Base-by-base conservation (phyloP, 208 protist genomes). In the Trypanosoma conorhini region DNA sequence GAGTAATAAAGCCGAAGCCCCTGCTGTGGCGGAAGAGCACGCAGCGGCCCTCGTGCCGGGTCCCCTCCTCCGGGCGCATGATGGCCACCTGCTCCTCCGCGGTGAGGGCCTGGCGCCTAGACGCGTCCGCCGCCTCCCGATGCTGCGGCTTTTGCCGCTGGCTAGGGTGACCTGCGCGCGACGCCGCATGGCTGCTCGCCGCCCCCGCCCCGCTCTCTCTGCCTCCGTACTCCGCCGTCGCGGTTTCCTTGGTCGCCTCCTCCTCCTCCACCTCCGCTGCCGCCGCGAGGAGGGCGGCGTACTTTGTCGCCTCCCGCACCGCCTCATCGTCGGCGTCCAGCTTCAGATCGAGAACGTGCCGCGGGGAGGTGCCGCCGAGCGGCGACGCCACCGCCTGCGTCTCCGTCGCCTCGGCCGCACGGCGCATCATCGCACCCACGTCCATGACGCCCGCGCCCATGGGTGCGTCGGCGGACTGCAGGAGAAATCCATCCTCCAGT, bases 1-100 rank as follows among this genome's bases (percentile, higher is more conserved):
- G 87, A 21, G 83, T 65, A 59, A 95, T 72, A 59, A 95, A 95
- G 57, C 90, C 90, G 69, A 92, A 95, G 48, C 76, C 80, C 46
- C 91, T 91, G 26, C 61, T 71, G 15, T 72, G 65, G 12, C 85
- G 85, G 35, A 91, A 87, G 77, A 89, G 84, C 54, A 83, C 90
- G 60, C 83, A 89, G 26, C 62, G 38, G 9, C 90, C 90, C 7
- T 68, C 63, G 76, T 92, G 86, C 22, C 83, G 59, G 19, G 60
- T 74, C 24, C 77, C 76, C 28, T 84, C 54, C n/a, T 84, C 85
- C 0, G 89, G 89, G 0, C 77, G 84, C 86, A 95, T 89, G 21
- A 82, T 70, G 10, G 56, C 68, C 33, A 91, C 77, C 63, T 95
- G 89, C 74, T 95, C 89, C 44, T 87, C 82, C 0, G 86, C 72